These are phyloP conservation scores for Russula olivacea DNA, from an alignment of 768 basidiomycete genomes.

Conservation along the genomic window DNA sequence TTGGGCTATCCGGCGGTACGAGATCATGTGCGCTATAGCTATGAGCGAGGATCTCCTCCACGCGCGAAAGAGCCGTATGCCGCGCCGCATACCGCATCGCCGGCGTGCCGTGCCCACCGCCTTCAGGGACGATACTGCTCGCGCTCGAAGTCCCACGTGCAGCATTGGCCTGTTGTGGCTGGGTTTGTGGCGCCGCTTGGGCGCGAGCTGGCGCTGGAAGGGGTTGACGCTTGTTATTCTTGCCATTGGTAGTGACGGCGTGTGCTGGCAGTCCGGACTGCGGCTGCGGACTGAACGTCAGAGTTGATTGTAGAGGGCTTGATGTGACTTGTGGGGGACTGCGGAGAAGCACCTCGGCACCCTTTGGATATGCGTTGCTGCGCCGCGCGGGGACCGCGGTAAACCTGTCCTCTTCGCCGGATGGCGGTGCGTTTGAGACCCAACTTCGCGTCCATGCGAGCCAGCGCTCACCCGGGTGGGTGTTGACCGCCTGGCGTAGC, in stretches of 20 bases:
- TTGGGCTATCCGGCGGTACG: constrained; percentile 23
- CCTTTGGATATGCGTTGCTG: constrained; percentile 29
- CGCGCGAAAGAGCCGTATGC: constrained; percentile 28
- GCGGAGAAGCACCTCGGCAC: constrained; percentile 38
- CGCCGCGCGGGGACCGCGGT: constrained; percentile 36
- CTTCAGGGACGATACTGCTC: constrained; percentile 11
- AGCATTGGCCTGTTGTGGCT: not conserved
- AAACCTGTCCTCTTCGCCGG: constrained; percentile 34
- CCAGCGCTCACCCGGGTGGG: constrained; percentile 19
- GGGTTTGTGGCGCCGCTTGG: not conserved
- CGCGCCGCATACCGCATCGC: constrained; percentile 30
- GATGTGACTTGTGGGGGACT: constrained; percentile 56
- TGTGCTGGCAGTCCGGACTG: not conserved
- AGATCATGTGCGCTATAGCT: constrained; percentile 29
- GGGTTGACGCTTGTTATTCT: not conserved
- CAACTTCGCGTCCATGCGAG: constrained; percentile 26
- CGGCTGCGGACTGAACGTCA: constrained; percentile 41
- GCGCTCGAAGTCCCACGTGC: constrained; percentile 14
- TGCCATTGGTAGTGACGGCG: not conserved
- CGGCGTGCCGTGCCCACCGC: constrained; percentile 22
- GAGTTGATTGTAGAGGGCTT: constrained; percentile 47
- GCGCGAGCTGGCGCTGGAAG: not conserved
- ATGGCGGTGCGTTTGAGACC: constrained; percentile 22
- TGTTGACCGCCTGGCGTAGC: constrained; percentile 25
- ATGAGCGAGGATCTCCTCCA: constrained; percentile 30